These are phyloP conservation scores for Cladosporium phlei DNA, from an alignment of 2,329 filamentous ascomycete species.

Conservation along the genomic window DNA sequence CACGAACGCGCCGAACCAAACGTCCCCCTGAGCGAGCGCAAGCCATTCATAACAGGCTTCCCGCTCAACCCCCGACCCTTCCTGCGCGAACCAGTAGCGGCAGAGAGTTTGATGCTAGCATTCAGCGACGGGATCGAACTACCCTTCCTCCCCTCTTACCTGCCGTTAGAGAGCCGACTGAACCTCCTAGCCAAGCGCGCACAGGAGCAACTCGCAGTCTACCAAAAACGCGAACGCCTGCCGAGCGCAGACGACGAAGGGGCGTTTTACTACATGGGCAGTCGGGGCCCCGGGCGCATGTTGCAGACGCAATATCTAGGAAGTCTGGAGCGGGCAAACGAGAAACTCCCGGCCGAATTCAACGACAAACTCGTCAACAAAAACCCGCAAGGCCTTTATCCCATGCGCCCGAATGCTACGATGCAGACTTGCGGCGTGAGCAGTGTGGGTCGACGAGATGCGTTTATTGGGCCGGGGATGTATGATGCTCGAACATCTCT, in stretches of 20 bases:
- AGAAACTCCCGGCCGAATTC: slow-evolving; percentile 31
- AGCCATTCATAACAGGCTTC: slow-evolving; percentile 42
- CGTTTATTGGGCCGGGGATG: slow-evolving; percentile 23
- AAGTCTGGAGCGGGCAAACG: slow-evolving; percentile 36
- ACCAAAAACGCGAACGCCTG: slow-evolving; percentile 44
- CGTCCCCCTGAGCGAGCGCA: slow-evolving; percentile 26
- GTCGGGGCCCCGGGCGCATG: slow-evolving; percentile 36
- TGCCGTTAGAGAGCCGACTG: slow-evolving; percentile 37
- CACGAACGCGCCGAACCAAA: slow-evolving; percentile 33
- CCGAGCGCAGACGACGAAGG: slow-evolving; percentile 17
- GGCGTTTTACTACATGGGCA: slow-evolving; percentile 29
- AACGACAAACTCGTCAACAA: slow-evolving; percentile 17
- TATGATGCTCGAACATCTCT: slow-evolving; percentile 25
- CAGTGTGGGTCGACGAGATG: slow-evolving; percentile 36
- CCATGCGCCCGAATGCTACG: slow-evolving; percentile 27
- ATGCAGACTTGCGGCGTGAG: slow-evolving; percentile 44
- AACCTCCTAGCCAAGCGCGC: slow-evolving; percentile 37
- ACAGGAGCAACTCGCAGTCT: slow-evolving; percentile 39
- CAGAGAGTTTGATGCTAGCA: slow-evolving; percentile 44
- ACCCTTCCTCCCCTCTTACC: slow-evolving; percentile 36
- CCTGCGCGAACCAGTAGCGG: slow-evolving; percentile 35
- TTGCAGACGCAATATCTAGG: slow-evolving; percentile 42
- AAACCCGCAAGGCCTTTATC: slow-evolving; percentile 37
- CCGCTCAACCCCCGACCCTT: slow-evolving; percentile 43
- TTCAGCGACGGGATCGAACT: slow-evolving; percentile 45